These are phyloP conservation scores for Camellia granthamiana DNA, from an alignment of 148 eudicot species.

Conservation along the genomic window DNA sequence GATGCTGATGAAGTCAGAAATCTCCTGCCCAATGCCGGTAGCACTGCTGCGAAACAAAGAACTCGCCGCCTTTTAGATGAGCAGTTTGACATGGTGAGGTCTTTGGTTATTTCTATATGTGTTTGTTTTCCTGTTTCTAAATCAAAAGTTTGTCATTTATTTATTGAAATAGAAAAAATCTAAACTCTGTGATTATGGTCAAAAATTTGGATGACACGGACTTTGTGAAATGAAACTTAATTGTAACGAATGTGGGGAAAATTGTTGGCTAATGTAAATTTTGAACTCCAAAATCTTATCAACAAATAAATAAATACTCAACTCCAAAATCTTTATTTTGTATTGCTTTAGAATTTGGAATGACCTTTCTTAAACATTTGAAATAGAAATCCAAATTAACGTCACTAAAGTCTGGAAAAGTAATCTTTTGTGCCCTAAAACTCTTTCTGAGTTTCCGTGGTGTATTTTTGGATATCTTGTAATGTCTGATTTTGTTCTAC, in stretches of 20 bases:
- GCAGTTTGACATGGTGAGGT: constrained; percentile 83
- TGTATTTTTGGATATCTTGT: constrained; percentile 5
- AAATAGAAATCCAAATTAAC: not conserved
- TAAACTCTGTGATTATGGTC: not conserved
- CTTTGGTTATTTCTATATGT: not conserved
- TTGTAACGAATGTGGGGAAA: not conserved
- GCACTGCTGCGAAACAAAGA: constrained; percentile 46
- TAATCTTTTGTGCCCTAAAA: not conserved
- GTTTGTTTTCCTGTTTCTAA: not conserved
- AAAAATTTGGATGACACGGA: not conserved
- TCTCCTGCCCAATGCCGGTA: constrained; percentile 4
- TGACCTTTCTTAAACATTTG: not conserved
- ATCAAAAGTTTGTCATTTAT: not conserved
- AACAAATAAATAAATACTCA: too few relatives aligned
- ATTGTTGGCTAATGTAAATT: not conserved
- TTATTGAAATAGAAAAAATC: too few relatives aligned
- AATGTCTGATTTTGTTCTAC: not conserved
- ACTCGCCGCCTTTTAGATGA: constrained; percentile 65
- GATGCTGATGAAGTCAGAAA: constrained; percentile 16
- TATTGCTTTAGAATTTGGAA: not conserved
- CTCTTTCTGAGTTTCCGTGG: not conserved
- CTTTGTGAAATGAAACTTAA: not conserved
- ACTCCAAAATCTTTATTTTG: not conserved
- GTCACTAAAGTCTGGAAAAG: not conserved
- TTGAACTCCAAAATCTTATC: not conserved